Evolutionary conservation across 805 yeast genomes (phyloP).

Genomic region (Yamadazyma sp.): DNA sequence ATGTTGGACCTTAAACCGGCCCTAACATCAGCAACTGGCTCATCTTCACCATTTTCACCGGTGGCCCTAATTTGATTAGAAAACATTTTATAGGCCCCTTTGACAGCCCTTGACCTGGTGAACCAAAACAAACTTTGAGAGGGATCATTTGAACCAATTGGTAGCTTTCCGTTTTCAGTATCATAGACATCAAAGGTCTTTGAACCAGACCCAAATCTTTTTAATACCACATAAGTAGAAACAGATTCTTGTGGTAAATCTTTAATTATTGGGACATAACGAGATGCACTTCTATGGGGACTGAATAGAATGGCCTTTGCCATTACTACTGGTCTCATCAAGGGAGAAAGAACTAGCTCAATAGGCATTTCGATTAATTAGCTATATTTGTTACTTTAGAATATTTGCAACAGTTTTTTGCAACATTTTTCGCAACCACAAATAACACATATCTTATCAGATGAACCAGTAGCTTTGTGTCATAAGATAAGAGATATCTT

Average conservation of each 20-base stretch:
- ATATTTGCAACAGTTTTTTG: too few relatives aligned
- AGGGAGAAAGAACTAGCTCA: constrained; percentile 54
- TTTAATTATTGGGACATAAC: constrained; percentile 52
- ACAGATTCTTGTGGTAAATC: constrained; percentile 37
- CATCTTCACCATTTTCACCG: constrained; percentile 48
- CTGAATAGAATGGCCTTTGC: constrained; percentile 54
- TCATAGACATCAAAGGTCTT: constrained; percentile 54
- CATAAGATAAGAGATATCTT: too few relatives aligned
- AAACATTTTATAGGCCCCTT: constrained; percentile 62
- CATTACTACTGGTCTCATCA: constrained; percentile 57
- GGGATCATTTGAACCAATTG: constrained; percentile 42
- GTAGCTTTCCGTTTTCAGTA: constrained; percentile 34
- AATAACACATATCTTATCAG: too few relatives aligned
- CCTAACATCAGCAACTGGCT: constrained; percentile 55
- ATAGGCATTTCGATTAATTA: constrained; percentile 65
- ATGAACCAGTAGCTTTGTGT: too few relatives aligned
- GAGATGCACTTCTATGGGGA: constrained; percentile 54
- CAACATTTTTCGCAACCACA: too few relatives aligned
- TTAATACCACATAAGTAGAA: constrained; percentile 46
- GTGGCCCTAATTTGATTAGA: constrained; percentile 38
- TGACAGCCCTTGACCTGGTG: constrained; percentile 62
- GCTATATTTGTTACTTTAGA: too few relatives aligned
- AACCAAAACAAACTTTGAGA: constrained; percentile 49
- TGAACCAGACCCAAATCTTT: constrained; percentile 60
- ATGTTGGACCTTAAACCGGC: constrained; percentile 63